Conservation (phyloP, 176 grass and related monocot species). For the Elymus sibiricus region DNA sequence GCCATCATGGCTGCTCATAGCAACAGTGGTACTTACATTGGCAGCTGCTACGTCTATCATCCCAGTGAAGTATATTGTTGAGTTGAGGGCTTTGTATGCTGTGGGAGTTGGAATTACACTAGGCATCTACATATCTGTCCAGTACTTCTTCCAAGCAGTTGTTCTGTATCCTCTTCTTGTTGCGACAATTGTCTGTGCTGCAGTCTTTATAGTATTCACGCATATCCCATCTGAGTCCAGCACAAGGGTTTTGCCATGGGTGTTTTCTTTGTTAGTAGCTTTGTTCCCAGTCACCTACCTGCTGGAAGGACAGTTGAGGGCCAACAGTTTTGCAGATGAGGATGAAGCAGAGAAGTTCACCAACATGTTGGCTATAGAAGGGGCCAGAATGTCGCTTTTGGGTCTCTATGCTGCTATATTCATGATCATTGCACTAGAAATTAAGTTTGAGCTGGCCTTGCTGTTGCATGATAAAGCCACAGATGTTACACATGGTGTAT, state of each 20-base stretch:
- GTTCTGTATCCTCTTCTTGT: conserved; percentile 97
- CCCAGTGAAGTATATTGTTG: conserved; percentile 93
- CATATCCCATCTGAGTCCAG: conserved; percentile 94
- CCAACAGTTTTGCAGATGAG: conserved; percentile 65
- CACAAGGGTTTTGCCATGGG: conserved; percentile 91
- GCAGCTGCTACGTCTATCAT: conserved; percentile 89
- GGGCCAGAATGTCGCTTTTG: conserved; percentile 89
- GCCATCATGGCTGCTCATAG: conserved; percentile 94
- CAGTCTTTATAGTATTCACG: conserved; percentile 85
- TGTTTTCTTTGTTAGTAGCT: conserved; percentile 85
- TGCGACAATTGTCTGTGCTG: conserved; percentile 64
- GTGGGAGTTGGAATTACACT: conserved; percentile 72
- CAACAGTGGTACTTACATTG: conserved; percentile 81
- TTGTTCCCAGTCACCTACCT: conserved; percentile 94
- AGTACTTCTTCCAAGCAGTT: conserved; percentile 88
- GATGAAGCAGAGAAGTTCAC: conserved; percentile 83
- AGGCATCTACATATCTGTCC: conserved; percentile 92
- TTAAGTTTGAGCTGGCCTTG: conserved; percentile 88
- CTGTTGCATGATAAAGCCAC: conserved; percentile 72
- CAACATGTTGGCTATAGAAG: conserved; percentile 91
- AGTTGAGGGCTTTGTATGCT: conserved; percentile 77
- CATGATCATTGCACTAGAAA: conserved; percentile 90
- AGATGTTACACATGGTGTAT: conserved; percentile 34
- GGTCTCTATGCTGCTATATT: conserved; percentile 99
- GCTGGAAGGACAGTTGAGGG: conserved; percentile 87